Evolutionary conservation across 495 filamentous ascomycete species (phyloP).

Genomic region (Lasiosphaeria miniovina): DNA sequence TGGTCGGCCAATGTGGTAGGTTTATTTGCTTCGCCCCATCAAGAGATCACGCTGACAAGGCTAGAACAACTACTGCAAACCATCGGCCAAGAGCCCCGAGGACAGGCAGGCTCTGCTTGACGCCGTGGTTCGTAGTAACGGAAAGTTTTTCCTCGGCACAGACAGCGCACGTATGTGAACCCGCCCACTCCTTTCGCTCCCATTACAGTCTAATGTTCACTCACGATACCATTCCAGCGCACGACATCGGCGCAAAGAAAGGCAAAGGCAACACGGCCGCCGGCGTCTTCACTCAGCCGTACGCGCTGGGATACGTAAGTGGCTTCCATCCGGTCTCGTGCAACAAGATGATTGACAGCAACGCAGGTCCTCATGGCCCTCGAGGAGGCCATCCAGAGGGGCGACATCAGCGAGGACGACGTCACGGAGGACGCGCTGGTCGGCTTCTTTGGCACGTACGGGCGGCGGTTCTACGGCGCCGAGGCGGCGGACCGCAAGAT

Average conservation of each 20-base stretch:
- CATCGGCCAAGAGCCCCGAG: conserved; percentile 66
- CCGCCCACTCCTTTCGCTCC: conserved; percentile 5
- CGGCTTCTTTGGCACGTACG: conserved; percentile 73
- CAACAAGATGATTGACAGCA: background rate
- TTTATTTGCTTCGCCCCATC: background rate
- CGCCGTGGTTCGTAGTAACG: conserved; percentile 61
- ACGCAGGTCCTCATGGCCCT: conserved; percentile 59
- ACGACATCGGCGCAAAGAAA: conserved; percentile 70
- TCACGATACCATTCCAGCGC: conserved; percentile 52
- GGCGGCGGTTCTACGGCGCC: conserved; percentile 66
- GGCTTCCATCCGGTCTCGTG: background rate
- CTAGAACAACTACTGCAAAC: conserved; percentile 85
- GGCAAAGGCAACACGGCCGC: conserved; percentile 66
- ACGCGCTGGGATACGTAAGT: conserved; percentile 62
- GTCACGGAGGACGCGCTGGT: conserved; percentile 69
- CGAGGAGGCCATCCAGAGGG: conserved; percentile 63
- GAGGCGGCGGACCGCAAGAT: conserved; percentile 18
- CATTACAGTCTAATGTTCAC: conserved; percentile 40
- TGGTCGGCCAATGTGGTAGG: conserved; percentile 59
- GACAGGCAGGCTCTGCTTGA: conserved; percentile 74
- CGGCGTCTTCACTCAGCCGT: conserved; percentile 90
- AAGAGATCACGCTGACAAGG: background rate
- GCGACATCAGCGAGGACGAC: conserved; percentile 61
- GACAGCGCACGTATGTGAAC: conserved; percentile 23
- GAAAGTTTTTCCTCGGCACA: conserved; percentile 74